These are phyloP conservation scores for Trichocladium uniseriatum DNA, from an alignment of 495 filamentous ascomycete genomes.

Conservation along the genomic window DNA sequence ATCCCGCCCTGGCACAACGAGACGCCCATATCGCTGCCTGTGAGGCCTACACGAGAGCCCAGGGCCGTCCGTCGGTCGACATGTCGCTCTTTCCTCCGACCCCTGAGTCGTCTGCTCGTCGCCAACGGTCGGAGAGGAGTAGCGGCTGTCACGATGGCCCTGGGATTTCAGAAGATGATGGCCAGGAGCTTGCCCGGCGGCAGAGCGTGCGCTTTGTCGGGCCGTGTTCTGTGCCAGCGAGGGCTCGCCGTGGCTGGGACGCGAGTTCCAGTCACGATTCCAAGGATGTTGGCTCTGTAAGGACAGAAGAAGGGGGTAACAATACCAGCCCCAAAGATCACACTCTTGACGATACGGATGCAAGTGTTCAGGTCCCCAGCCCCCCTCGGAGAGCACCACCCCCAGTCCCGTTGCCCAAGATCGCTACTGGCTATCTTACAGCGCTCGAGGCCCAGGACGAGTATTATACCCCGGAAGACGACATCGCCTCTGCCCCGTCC, in stretches of 20 bases:
- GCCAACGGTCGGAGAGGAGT: slow-evolving; percentile 1
- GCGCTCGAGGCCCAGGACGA: slow-evolving; percentile 33
- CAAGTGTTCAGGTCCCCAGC: neutral
- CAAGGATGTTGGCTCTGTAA: neutral
- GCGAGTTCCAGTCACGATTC: neutral
- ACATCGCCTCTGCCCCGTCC: slow-evolving; percentile 56
- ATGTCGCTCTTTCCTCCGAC: slow-evolving; percentile 27
- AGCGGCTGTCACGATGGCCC: neutral
- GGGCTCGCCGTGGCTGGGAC: neutral
- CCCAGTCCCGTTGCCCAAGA: slow-evolving; percentile 9
- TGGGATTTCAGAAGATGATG: neutral
- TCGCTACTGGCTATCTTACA: slow-evolving; percentile 27
- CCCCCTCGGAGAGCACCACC: slow-evolving; percentile 13
- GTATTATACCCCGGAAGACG: slow-evolving; percentile 48
- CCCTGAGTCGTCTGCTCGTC: slow-evolving; percentile 17
- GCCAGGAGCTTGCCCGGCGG: slow-evolving; percentile 28
- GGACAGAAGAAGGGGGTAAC: slow-evolving; percentile 2
- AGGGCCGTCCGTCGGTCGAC: slow-evolving; percentile 37
- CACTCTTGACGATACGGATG: neutral
- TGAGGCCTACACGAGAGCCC: slow-evolving; percentile 53
- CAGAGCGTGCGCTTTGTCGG: slow-evolving; percentile 51
- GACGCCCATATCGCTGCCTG: slow-evolving; percentile 63
- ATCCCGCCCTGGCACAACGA: slow-evolving; percentile 46
- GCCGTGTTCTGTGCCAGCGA: slow-evolving; percentile 23
- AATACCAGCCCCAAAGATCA: neutral